Evolutionary conservation across 139 green algal species (phyloP), one percentile per base, ranked within the genome.

Genomic region (Chlamydomonas eustigma): DNA sequence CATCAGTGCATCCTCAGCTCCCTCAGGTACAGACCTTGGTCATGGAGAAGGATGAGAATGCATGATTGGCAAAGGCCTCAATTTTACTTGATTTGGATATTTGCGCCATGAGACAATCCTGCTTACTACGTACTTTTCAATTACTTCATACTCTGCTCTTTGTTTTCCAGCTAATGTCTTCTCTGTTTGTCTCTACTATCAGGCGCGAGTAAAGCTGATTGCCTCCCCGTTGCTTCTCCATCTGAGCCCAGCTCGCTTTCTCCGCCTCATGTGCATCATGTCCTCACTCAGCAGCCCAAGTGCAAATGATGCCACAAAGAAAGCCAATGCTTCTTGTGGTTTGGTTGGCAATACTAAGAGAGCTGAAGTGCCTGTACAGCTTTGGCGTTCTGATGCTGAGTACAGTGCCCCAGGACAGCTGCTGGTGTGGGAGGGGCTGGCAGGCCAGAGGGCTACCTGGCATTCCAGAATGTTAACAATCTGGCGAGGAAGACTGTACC

Each of bases 331-430:
- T n/a, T n/a, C n/a, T n/a, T n/a, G n/a, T n/a, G n/a, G n/a, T n/a
- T n/a, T n/a, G n/a, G n/a, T n/a, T n/a, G n/a, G n/a, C n/a, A n/a
- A n/a, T n/a, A n/a, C n/a, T n/a, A n/a, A n/a, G n/a, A n/a, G n/a
- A n/a, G n/a, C n/a, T n/a, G n/a, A n/a, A n/a, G n/a, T n/a, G n/a
- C n/a, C n/a, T n/a, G n/a, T n/a, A 51, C 81, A 81, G 37, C 79
- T 86, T 51, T 89, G 84, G 84, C 44, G 83, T 31, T 82, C 51
- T 3, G 84, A 86, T 25, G 67, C 81, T 6, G 84, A 89, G 84
- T 87, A 85, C 68, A 66, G 36, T 24, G 24, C 5, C 37, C 4
- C 37, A 37, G 22, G 69, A 22, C 64, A 78, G 72, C 25, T 83
- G 58, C 70, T 88, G 64, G 25, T 36, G 18, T 85, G 83, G 83